Evolutionary conservation across 176 grass and related monocot species (phyloP).

Genomic region (Dactylis glomerata): DNA sequence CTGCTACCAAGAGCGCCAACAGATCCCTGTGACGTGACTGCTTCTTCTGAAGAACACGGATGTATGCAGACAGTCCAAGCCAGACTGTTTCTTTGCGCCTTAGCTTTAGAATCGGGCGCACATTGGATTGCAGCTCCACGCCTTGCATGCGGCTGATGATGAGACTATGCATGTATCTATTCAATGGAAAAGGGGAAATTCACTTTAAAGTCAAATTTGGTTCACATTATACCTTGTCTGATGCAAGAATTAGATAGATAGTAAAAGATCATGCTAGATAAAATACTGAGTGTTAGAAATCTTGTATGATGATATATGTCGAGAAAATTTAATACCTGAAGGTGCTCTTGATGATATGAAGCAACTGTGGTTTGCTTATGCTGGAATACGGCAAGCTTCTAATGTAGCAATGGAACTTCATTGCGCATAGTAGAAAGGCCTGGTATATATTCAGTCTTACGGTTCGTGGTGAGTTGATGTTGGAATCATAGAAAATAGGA

Average conservation of each 20-base stretch:
- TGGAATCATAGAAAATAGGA: conserved; percentile 82
- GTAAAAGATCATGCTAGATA: not conserved
- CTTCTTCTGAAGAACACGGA: conserved; percentile 66
- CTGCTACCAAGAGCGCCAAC: conserved; percentile 47
- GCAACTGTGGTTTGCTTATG: conserved; percentile 32
- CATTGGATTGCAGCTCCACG: conserved; percentile 31
- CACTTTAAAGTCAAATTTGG: not conserved
- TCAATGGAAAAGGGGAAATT: conserved; percentile 11
- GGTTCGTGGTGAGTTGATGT: conserved; percentile 64
- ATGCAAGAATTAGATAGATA: not conserved
- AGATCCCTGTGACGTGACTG: conserved; percentile 69
- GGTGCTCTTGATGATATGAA: conserved; percentile 58
- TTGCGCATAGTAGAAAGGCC: conserved; percentile 76
- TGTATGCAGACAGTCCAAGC: conserved; percentile 70
- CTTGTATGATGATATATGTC: not conserved
- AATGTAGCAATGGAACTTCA: conserved; percentile 94
- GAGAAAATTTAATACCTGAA: conserved; percentile 50
- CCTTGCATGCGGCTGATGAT: conserved; percentile 46
- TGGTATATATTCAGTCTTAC: conserved; percentile 83
- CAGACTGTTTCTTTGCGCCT: conserved; percentile 58
- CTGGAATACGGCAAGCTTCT: conserved; percentile 31
- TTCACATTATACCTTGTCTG: not conserved
- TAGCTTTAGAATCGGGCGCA: conserved; percentile 48
- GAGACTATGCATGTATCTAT: conserved; percentile 75
- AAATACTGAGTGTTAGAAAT: not conserved